Base-by-base conservation (phyloP, 2,329 filamentous ascomycete genomes). In the Graphiopsis chlorocephala region DNA sequence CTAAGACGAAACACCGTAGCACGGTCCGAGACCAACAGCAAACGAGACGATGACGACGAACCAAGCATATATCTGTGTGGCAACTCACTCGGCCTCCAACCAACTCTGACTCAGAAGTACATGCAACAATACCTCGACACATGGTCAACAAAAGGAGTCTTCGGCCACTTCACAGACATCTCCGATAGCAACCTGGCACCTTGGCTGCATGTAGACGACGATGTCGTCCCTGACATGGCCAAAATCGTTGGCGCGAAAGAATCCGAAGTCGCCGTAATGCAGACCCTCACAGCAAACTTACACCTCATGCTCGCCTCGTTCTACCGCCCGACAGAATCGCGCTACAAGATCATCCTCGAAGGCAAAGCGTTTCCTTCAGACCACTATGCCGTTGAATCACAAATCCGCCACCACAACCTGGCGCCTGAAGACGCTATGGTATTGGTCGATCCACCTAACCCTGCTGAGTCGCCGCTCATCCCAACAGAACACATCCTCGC, bases 291-390 rank as follows among this genome's bases (percentile, higher is more conserved):
- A 1, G 86, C 84, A 25, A 96, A 96, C 75, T 76, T 96, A 66
- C 92, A 96, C 76, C 77, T 96, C 17, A 81, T 95, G 72, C 88
- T 96, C 88, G 88, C 90, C 8, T 91, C 89, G 77, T 96, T 96
- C 79, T 96, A 94, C 79, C 83, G 80, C 61, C 92, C 92, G 0
- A 89, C 83, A 0, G 78, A 80, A 55, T 80, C 84, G 73, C 83
- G 78, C 45, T 89, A 90, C 79, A 95, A 94, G 80, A 90, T 96
- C 68, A 90, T 96, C 61, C 83, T 94, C n/a, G 92, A 97, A 77
- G 91, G 90, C 77, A 93, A 93, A 74, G 92, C 93, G 0, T 97
- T 97, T 70, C 93, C 93, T 0, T 93, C 90, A 75, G 93, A 97
- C 74, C 89, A 93, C 85, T 96, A 93, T 75, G 91, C 91, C 4